Evolutionary conservation across 495 filamentous ascomycete genomes (phyloP), one percentile per base, ranked within the genome.

Genomic region (Penicillium coprophilum): DNA sequence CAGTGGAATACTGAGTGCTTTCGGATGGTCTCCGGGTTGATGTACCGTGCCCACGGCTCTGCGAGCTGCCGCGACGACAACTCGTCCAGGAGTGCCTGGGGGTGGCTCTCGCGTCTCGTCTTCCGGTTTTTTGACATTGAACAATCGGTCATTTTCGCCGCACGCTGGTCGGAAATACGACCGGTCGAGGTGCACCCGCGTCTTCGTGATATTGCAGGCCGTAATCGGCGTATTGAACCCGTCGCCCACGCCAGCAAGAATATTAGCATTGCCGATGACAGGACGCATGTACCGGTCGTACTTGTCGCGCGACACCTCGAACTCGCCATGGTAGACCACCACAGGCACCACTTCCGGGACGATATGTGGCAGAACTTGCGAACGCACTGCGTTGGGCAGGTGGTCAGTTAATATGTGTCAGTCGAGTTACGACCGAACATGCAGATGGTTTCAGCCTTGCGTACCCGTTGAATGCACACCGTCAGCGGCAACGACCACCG

Each of bases 1-100:
- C 74, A 79, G 36, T 74, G 70, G 15, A 73, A 63, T 7, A 76
- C 48, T 13, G 67, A 50, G 21, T 75, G 73, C 6, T 53, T 13
- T 11, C 58, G 41, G 50, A 75, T 58, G 17, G 59, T 63, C 17
- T 70, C 60, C 3, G 36, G 55, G 17, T 71, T 63, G 40, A 79
- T 68, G 27, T 69, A 57, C 7, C 68, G 63, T 27, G 41, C 55
- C 60, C 76, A 76, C 2, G 70, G 66, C 46, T 59, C 34, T 10
- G 55, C 50, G 5, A 76, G 56, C 21, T 55, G 31, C 17, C 40
- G 21, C 10, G 66, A 63, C 6, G 52, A 52, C 6, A 76, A 48
- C 47, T 76, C 73, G 8, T 65, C 61, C 50, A 66, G 68, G 32
- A 75, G 62, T 12, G 55, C 65, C 20, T 60, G 50, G 11, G n/a